A percentile compares a stretch with the other conserved stretches of the same genome.
Conservation (phyloP, 805 yeast species). For the Yarrowia porcina region DNA sequence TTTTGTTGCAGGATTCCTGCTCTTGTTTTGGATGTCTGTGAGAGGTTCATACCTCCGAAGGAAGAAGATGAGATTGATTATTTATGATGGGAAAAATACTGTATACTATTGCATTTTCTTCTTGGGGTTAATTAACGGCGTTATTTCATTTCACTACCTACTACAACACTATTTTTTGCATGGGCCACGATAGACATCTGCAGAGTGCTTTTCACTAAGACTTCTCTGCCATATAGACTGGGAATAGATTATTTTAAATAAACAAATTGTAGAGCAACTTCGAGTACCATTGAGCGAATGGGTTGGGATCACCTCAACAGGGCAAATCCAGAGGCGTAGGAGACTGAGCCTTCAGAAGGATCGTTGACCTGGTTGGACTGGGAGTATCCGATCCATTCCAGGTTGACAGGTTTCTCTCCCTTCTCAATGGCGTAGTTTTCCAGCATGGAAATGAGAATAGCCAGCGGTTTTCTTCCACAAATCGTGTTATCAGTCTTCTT, state of each 20-base stretch:
- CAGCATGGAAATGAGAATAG: slow-evolving; percentile 52
- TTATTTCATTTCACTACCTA: slow-evolving; percentile 16
- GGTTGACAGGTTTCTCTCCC: slow-evolving; percentile 34
- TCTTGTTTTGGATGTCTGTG: slow-evolving; percentile 25
- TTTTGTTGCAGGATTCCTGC: slow-evolving; percentile 21
- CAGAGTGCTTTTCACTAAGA: slow-evolving; percentile 18
- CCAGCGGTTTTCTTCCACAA: slow-evolving; percentile 86
- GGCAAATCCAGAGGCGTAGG: slow-evolving; percentile 80
- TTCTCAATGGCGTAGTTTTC: slow-evolving; percentile 30
- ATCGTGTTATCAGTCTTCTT: slow-evolving; percentile 76
- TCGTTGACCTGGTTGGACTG: slow-evolving; percentile 61
- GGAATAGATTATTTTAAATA: slow-evolving; percentile 21
- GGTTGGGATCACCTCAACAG: slow-evolving; percentile 21
- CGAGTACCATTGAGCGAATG: no score
- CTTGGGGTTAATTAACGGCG: slow-evolving; percentile 25
- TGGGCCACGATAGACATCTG: slow-evolving; percentile 24
- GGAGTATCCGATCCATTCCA: slow-evolving; percentile 74
- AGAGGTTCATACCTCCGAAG: slow-evolving; percentile 18
- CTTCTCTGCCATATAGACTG: slow-evolving; percentile 22
- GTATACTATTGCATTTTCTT: slow-evolving; percentile 25
- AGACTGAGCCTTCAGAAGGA: slow-evolving; percentile 72
- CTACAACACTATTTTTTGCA: slow-evolving; percentile 17
- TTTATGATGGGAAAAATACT: slow-evolving; percentile 19
- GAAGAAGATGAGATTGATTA: slow-evolving; percentile 23
- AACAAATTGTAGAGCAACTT: no score